phyloP scores from a whole-genome alignment of 345 rosid species.

The Theobroma cacao region DNA sequence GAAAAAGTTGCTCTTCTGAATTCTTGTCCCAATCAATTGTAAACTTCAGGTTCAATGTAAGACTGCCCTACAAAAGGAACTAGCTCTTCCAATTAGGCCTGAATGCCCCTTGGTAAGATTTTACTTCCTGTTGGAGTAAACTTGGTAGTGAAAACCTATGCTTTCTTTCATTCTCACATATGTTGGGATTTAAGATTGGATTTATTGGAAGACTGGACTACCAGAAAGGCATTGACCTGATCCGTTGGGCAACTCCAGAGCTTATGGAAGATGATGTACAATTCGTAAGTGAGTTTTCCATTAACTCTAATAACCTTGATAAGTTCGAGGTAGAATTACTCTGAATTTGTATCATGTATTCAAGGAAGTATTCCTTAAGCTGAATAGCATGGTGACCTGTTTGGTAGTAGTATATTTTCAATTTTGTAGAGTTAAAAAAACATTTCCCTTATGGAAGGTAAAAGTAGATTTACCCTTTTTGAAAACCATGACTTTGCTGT shows the following conservation, averaged over 20 bases:
- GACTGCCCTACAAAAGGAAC: conserved; percentile 82
- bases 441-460: not conserved
- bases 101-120: conserved; percentile 77
- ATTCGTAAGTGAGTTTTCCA: conserved; percentile 66
- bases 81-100: conserved; percentile 83
- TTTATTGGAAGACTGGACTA: conserved; percentile 94
- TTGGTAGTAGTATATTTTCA: not conserved
- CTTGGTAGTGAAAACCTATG: not conserved
- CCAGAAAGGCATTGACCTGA: conserved; percentile 93
- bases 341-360: not conserved
- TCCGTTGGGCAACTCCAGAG: conserved; percentile 63
- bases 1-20: not conserved
- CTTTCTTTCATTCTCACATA: conserved; percentile 15
- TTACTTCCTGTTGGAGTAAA: not conserved
- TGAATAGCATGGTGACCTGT: not conserved
- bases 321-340: not conserved
- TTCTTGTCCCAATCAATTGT: conserved; percentile 23
- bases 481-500: not conserved
- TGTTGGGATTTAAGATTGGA: conserved; percentile 60
- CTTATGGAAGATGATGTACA: conserved; percentile 87
- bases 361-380: not conserved
- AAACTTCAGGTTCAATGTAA: conserved; percentile 69
- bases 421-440: not conserved
- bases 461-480: not conserved
- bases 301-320: not conserved